A percentile compares a stretch with the other conserved stretches of the same genome.
Conservation (phyloP, 2,329 filamentous ascomycete genomes). For the Ophiostoma novo-ulmi region DNA sequence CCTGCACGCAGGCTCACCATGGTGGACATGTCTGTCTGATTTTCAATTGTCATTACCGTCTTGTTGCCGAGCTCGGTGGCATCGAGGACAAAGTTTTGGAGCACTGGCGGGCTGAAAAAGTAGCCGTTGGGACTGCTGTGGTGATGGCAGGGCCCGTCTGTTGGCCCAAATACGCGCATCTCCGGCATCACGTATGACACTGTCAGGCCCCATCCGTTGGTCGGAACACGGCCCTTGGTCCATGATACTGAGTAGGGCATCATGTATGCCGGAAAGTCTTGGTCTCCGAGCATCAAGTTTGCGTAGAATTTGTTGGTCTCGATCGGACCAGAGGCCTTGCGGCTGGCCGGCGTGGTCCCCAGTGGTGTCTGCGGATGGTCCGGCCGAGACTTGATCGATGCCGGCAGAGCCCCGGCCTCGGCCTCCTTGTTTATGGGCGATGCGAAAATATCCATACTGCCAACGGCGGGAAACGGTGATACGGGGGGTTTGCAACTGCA, state of each 20-base stretch:
- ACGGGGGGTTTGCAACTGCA: constrained; percentile 18
- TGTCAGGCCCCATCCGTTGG: constrained; percentile 69
- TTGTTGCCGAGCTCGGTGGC: constrained; percentile 63
- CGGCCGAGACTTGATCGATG: constrained; percentile 42
- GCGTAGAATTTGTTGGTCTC: constrained; percentile 77
- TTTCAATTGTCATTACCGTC: constrained; percentile 53
- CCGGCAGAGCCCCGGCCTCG: constrained; percentile 44
- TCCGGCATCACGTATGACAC: constrained; percentile 66
- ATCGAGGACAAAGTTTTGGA: constrained; percentile 75
- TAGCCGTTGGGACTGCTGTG: constrained; percentile 41
- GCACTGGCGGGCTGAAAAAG: constrained; percentile 75
- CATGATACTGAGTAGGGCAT: constrained; percentile 70
- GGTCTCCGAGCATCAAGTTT: constrained; percentile 72
- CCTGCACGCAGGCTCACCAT: constrained; percentile 62
- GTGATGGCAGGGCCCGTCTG: constrained; percentile 34
- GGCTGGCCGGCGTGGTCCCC: constrained; percentile 8
- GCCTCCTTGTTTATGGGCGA: constrained; percentile 42
- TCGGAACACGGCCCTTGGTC: constrained; percentile 57
- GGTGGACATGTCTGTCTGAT: constrained; percentile 53
- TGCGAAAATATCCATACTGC: constrained; percentile 49
- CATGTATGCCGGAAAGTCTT: constrained; percentile 64
- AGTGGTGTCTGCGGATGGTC: constrained; percentile 53
- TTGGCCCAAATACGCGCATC: constrained; percentile 62
- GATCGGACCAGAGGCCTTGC: constrained; percentile 41
- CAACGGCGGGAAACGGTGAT: background rate